Percentiles rank a stretch among this genome's conserved stretches.
phyloP scores from a whole-genome alignment of 257 asterid genomes.

The Primulina eburnea region DNA sequence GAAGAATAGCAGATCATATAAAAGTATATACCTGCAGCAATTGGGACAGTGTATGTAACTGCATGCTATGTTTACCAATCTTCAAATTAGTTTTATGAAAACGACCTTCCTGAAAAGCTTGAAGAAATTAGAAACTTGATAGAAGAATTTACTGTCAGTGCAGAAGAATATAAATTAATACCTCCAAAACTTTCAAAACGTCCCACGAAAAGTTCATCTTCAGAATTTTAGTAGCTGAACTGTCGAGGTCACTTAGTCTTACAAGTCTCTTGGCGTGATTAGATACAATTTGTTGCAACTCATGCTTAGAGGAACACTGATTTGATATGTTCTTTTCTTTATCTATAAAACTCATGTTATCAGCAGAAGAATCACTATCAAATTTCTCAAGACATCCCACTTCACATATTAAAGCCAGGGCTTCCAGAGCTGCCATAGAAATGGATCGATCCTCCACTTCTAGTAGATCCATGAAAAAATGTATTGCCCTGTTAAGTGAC shows the following conservation, averaged over 20 bases:
- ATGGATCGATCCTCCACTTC: constrained; percentile 30
- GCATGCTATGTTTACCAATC: constrained; percentile 31
- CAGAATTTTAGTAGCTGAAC: constrained; percentile 17
- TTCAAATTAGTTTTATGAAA: constrained; percentile 27
- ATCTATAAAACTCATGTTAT: constrained; percentile 5
- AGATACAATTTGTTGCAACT: constrained; percentile 27
- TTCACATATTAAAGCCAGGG: constrained; percentile 39
- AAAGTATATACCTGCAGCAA: constrained; percentile 25
- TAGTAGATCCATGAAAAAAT: constrained; percentile 25
- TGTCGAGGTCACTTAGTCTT: constrained; percentile 20
- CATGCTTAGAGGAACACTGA: constrained; percentile 21
- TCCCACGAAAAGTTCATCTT: constrained; percentile 26
- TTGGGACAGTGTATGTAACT: constrained; percentile 26
- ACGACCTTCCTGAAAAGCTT: constrained; percentile 24
- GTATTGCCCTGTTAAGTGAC: constrained; percentile 25
- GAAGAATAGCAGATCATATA: neutral
- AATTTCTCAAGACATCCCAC: constrained; percentile 28
- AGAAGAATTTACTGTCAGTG: neutral
- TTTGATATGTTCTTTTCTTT: constrained; percentile 19
- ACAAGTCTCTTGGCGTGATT: constrained; percentile 22
- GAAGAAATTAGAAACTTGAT: neutral
- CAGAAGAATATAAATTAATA: neutral
- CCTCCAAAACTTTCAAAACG: constrained; percentile 31
- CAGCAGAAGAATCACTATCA: neutral
- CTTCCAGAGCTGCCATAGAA: constrained; percentile 28